phyloP scores from a whole-genome alignment of 768 basidiomycete genomes.

The Lactifluus rugatus region DNA sequence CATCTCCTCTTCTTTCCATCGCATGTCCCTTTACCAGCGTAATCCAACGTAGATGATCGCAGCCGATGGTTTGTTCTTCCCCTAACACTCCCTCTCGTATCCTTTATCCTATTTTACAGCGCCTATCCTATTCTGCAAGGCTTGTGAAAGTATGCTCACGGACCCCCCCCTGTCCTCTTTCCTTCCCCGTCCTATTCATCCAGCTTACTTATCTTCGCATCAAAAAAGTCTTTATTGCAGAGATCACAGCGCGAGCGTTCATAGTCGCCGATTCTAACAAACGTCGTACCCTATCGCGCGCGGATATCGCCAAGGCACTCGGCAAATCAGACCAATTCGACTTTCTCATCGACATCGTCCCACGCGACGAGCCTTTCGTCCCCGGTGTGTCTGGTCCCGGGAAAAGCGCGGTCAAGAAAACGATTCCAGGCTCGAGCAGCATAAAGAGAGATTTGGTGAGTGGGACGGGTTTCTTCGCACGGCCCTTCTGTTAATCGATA shows the following conservation, averaged over 20 bases:
- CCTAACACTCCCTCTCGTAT: conserved; percentile 16
- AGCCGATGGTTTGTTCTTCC: conserved; percentile 61
- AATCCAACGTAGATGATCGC: conserved; percentile 76
- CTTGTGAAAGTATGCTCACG: conserved; percentile 84
- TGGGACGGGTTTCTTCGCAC: background rate
- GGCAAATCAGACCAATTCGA: conserved; percentile 94
- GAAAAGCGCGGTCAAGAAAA: conserved; percentile 11
- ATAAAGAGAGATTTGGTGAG: conserved; percentile 9
- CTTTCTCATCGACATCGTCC: conserved; percentile 94
- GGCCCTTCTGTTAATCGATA: background rate
- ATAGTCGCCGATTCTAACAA: conserved; percentile 94
- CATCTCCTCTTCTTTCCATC: background rate
- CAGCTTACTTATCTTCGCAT: background rate
- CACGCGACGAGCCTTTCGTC: conserved; percentile 56
- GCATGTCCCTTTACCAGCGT: background rate
- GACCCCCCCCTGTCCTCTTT: background rate
- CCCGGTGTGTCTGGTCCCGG: conserved; percentile 12
- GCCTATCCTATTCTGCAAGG: conserved; percentile 93
- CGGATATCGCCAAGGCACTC: conserved; percentile 89
- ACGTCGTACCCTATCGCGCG: conserved; percentile 86
- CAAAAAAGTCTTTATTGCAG: conserved; percentile 85
- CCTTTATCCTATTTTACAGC: conserved; percentile 35
- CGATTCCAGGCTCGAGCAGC: conserved; percentile 4
- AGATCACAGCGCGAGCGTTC: conserved; percentile 93
- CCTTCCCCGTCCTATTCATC: background rate